Percentiles rank a stretch among this genome's conserved stretches.
Evolutionary conservation across 768 basidiomycete genomes (phyloP).

Genomic region (Boletellus sp.): DNA sequence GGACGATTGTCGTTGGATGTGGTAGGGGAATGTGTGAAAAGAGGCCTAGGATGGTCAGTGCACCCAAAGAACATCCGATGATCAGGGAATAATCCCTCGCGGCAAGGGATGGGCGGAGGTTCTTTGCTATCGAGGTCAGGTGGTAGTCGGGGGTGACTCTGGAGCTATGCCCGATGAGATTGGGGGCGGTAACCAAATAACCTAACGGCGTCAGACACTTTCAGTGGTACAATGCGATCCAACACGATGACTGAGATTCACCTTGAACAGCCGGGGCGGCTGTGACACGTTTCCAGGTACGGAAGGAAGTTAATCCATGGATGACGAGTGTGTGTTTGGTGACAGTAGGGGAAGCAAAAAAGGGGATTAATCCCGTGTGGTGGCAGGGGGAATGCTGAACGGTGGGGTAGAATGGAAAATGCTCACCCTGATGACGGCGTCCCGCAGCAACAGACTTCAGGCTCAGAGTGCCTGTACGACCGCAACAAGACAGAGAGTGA

Average conservation of each 20-base stretch:
- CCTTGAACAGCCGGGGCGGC: constrained; percentile 15
- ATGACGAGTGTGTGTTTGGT: constrained; percentile 24
- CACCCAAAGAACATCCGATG: constrained; percentile 21
- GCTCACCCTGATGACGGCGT: no score
- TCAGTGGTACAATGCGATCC: not conserved
- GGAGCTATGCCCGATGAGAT: constrained; percentile 16
- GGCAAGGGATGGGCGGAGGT: constrained; percentile 18
- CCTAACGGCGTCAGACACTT: constrained; percentile 10
- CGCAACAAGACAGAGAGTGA: no score
- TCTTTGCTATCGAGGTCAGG: constrained; percentile 10
- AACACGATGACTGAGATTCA: not conserved
- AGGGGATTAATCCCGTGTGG: constrained; percentile 21
- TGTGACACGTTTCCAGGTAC: constrained; percentile 18
- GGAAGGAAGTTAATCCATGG: constrained; percentile 21
- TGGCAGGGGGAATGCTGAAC: constrained; percentile 14
- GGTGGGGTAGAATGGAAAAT: not conserved
- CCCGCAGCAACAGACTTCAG: no score
- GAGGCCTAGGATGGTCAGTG: not conserved
- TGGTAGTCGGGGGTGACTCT: constrained; percentile 12
- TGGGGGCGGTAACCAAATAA: constrained; percentile 22
- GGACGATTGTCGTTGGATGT: constrained; percentile 12
- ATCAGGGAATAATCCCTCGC: constrained; percentile 8
- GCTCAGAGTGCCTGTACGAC: no score
- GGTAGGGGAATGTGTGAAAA: constrained; percentile 5
- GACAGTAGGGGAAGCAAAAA: constrained; percentile 15